Conservation (phyloP, 768 basidiomycete genomes). For the Tylopilus sp. region DNA sequence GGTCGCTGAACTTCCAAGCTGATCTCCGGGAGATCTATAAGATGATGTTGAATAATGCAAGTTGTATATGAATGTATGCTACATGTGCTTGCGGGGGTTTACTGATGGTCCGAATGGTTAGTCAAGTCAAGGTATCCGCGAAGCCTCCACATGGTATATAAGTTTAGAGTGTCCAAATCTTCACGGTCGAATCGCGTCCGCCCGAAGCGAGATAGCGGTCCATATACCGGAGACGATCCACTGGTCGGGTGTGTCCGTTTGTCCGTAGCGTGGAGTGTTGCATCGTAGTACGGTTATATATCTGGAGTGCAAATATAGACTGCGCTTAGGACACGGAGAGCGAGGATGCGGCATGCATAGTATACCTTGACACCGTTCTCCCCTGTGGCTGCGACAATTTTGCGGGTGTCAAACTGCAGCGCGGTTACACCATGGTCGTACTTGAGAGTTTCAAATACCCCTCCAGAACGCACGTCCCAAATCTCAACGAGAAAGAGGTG, state of each 20-base stretch:
- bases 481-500: conserved; percentile 48
- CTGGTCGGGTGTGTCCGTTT: conserved; percentile 92
- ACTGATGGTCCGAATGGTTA: conserved; percentile 19
- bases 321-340: neutral
- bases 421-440: conserved; percentile 90
- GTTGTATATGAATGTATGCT: conserved; percentile 23
- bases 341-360: neutral
- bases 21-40: too few species aligned
- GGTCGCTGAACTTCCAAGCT: too few species aligned
- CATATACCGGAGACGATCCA: conserved; percentile 89
- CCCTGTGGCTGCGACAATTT: conserved; percentile 87
- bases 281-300: conserved; percentile 93
- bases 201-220: conserved; percentile 93
- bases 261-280: conserved; percentile 80
- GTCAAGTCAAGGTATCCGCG: conserved; percentile 13
- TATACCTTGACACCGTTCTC: conserved; percentile 90
- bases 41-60: conserved; percentile 6
- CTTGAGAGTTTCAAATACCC: conserved; percentile 81
- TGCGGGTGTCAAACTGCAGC: conserved; percentile 92
- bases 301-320: conserved; percentile 39
- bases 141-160: conserved; percentile 2
- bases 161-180: conserved; percentile 87
- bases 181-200: conserved; percentile 79
- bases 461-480: conserved; percentile 94
- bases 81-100: conserved; percentile 22